Evolutionary conservation across 306 rosid species (phyloP), one percentile per base, ranked within the genome.

Genomic region (Ormosia emarginata): DNA sequence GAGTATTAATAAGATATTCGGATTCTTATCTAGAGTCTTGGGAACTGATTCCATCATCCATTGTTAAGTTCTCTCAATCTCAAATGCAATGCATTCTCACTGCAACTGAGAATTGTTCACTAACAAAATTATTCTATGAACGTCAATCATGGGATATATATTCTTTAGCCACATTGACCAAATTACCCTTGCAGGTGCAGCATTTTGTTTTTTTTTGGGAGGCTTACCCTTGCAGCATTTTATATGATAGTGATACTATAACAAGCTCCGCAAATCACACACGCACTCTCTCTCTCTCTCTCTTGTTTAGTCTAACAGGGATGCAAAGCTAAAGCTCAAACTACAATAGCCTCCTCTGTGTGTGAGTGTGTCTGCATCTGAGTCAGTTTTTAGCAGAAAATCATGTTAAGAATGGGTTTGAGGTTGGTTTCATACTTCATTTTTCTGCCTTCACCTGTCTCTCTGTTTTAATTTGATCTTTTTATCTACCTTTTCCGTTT

Each of bases 401-500:
- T 9, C 62, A 89, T 86, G 90, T 67, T 84, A 17, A 73, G 79
- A 55, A 49, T 58, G 58, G 68, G 79, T 77, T 71, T 82, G 14
- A 86, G 90, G 92, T 89, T 77, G 30, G 82, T 56, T 71, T 46
- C 74, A 15, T 18, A 55, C 49, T 78, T 59, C 59, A 14, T 18
- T 37, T 70, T 56, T 58, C 43, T 53, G 53, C 78, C 74, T 79
- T 62, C 41, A 43, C 6, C 8, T 62, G 39, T 30, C 69, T 33
- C 17, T 61, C 2, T 63, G 33, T 66, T 50, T 46, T 37, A 17
- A 52, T 52, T 17, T 37, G 10, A 41, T 41, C 41, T 24, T 72
- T 47, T 44, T 57, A 3, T 29, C 32, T 66, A 41, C 39, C 62
- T 47, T 8, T 77, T 47, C 9, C 15, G 43, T 44, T 80, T 83